phyloP scores from a whole-genome alignment of 345 rosid species.

The Orychophragmus violaceus region DNA sequence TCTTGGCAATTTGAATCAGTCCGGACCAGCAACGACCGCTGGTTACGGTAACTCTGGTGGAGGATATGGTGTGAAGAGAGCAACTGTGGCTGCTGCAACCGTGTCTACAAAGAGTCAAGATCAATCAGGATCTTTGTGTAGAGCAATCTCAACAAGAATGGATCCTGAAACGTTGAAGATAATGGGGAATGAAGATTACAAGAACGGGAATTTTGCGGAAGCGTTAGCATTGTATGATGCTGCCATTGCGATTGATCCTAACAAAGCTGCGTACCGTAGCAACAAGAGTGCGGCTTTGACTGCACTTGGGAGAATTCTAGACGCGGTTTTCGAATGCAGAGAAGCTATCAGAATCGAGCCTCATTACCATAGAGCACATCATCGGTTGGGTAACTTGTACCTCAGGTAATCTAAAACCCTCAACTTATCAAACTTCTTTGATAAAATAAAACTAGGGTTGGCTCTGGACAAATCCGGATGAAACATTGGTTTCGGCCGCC shows the following conservation, averaged over 20 bases:
- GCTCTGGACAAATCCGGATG: too few species aligned
- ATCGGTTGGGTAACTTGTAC: conserved; percentile 74
- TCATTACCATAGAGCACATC: conserved; percentile 83
- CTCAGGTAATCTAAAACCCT: conserved; percentile 47
- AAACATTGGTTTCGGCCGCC: too few species aligned
- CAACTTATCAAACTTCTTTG: neutral
- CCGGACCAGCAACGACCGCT: conserved; percentile 19
- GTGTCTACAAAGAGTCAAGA: conserved; percentile 20
- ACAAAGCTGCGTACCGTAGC: conserved; percentile 84
- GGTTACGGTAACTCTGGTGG: conserved; percentile 35
- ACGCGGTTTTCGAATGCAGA: conserved; percentile 85
- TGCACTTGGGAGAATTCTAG: conserved; percentile 76
- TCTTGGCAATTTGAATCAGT: conserved; percentile 72
- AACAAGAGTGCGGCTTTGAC: conserved; percentile 89
- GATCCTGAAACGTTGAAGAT: conserved; percentile 91
- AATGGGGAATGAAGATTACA: conserved; percentile 96
- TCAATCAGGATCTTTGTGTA: conserved; percentile 53
- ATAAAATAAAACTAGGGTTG: too few species aligned
- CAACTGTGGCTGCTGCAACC: conserved; percentile 23
- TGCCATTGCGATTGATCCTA: conserved; percentile 81
- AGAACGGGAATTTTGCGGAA: conserved; percentile 81
- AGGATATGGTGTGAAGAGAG: conserved; percentile 50
- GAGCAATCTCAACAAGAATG: conserved; percentile 86
- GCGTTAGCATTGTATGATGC: conserved; percentile 91
- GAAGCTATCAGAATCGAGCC: conserved; percentile 92